These are phyloP conservation scores for Kodamaea ohmeri DNA, from an alignment of 1,139 yeast genomes.

Conservation along the genomic window DNA sequence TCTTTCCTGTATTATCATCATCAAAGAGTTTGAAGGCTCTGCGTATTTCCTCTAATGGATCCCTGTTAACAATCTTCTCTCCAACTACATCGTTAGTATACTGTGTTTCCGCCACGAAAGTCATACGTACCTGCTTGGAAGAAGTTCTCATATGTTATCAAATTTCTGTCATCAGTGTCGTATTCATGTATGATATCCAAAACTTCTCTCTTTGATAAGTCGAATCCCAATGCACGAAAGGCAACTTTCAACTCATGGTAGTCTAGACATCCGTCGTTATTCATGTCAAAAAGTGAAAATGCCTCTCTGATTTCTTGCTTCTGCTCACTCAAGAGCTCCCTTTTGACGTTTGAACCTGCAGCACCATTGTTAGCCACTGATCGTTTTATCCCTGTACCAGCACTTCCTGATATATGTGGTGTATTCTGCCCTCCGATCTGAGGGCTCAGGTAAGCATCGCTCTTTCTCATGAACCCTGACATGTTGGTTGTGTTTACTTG, in stretches of 20 bases:
- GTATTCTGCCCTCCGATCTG: constrained; percentile 9
- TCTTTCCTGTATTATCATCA: constrained; percentile 84
- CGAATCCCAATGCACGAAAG: constrained; percentile 91
- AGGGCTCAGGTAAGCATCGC: constrained; percentile 10
- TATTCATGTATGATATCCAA: constrained; percentile 77
- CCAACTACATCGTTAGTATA: constrained; percentile 54
- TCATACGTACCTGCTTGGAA: constrained; percentile 58
- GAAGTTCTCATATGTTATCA: constrained; percentile 80
- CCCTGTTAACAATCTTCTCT: constrained; percentile 73
- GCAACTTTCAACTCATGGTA: constrained; percentile 93
- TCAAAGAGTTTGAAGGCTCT: constrained; percentile 91
- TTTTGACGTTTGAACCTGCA: constrained; percentile 33
- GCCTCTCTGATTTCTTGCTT: constrained; percentile 93
- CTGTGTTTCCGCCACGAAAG: background rate
- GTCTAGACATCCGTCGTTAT: constrained; percentile 84
- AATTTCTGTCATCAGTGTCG: constrained; percentile 71
- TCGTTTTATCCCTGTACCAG: constrained; percentile 6
- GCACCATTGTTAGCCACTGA: constrained; percentile 8
- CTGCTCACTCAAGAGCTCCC: constrained; percentile 82
- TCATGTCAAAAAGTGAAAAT: constrained; percentile 87
- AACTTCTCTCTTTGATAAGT: constrained; percentile 74
- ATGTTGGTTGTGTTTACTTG: constrained; percentile 6
- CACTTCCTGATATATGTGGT: constrained; percentile 5
- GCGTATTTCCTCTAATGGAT: constrained; percentile 88
- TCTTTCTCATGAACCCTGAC: constrained; percentile 11